phyloP scores from a whole-genome alignment of 2,329 filamentous ascomycete genomes.

The Pseudogymnoascus sp. region DNA sequence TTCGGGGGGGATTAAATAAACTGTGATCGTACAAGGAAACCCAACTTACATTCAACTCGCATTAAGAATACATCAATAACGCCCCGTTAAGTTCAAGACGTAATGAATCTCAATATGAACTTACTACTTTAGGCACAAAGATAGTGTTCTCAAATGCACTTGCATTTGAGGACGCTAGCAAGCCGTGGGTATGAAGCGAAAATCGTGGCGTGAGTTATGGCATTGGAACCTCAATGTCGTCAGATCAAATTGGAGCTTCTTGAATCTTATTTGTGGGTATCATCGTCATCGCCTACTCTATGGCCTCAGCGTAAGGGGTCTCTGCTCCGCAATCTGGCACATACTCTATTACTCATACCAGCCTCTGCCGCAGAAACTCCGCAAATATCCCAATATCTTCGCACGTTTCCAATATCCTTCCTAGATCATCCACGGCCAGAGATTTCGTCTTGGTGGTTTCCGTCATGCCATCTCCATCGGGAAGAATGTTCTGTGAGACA shows the following conservation, averaged over 20 bases:
- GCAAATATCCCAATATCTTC: conserved; percentile 46
- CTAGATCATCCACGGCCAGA: conserved; percentile 31
- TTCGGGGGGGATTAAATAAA: neutral
- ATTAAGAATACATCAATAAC: neutral
- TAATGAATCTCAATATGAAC: neutral
- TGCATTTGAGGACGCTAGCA: neutral
- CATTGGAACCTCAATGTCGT: neutral
- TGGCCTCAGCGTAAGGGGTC: neutral
- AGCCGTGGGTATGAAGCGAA: no score
- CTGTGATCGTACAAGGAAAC: neutral
- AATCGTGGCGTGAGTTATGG: neutral
- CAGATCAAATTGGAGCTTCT: neutral
- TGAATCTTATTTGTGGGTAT: conserved; percentile 5
- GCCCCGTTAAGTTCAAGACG: neutral
- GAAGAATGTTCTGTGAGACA: conserved; percentile 25
- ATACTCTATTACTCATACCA: conserved; percentile 17
- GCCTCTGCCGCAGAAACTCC: conserved; percentile 38
- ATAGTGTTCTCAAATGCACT: neutral
- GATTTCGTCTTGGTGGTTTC: conserved; percentile 13
- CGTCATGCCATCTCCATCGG: conserved; percentile 15
- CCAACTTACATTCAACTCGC: neutral
- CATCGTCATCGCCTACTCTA: conserved; percentile 1
- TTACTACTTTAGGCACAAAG: neutral
- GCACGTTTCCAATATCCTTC: conserved; percentile 38
- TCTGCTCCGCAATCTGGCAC: neutral